Base-by-base conservation (phyloP, 805 yeast genomes). In the Lipomyces orientalis region DNA sequence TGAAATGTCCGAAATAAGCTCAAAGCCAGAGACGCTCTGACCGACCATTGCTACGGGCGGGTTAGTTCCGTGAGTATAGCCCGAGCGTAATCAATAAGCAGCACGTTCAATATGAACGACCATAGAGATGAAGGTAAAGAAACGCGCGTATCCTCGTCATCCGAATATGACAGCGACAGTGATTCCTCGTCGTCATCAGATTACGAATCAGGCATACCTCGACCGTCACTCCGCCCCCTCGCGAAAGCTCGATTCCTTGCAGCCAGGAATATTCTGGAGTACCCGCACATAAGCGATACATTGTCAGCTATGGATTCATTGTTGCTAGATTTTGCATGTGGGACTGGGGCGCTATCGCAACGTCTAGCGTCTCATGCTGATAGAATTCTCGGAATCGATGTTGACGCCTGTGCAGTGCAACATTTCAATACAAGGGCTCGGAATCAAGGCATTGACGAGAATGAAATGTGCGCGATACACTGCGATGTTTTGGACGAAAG, bases 321-420 rank as follows among this genome's bases (percentile, higher is more conserved):
- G 12, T 5, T 68, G 16, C 59, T 68, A 2, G 71, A 68, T 29
- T 68, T 68, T 34, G 70, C 68, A 7, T 68, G 71, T 39, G 70
- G 70, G 19, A n/a, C 68, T 6, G 71, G 71, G 31, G 62, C 65
- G n/a, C 25, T 68, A 5, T 60, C 70, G n/a, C 70, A 61, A n/a
- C 49, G 16, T 12, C 52, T 68, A 10, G 70, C 68, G 16, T 52
- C 59, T 19, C 31, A 60, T 22, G 54, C 37, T 22, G 64, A 60
- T n/a, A 52, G 29, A 14, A 25, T 68, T 16, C 19, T 67, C 4
- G 71, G 71, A 2, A 57, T 68, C 10, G 71, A 68, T 33, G 19
- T 61, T 37, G 58, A 66, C 7, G 33, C 55, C 22, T 19, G 51
- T 2, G 60, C 58, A 9, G 64, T 68, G 19, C 49, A 61, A 10